Percentiles rank a stretch among this genome's conserved stretches.
Conservation (phyloP, 805 yeast species). For the Ogataea ramenticola region DNA sequence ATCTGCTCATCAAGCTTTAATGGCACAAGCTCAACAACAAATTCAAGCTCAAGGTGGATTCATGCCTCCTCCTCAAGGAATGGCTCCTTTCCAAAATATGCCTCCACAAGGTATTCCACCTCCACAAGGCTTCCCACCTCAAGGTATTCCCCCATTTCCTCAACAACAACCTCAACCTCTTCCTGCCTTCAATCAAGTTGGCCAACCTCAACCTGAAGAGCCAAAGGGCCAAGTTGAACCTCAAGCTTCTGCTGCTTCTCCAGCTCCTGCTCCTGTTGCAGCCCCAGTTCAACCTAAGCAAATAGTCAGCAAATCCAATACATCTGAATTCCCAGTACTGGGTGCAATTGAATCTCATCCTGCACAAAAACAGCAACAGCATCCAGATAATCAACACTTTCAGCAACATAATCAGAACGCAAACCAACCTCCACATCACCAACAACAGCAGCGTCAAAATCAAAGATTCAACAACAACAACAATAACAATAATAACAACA, state of each 20-base stretch:
- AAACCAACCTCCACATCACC: slow-evolving; percentile 2
- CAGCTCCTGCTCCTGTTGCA: too few relatives aligned
- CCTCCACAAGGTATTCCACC: slow-evolving; percentile 9
- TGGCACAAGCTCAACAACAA: slow-evolving; percentile 14
- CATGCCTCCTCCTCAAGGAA: slow-evolving; percentile 8
- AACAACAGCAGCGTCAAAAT: slow-evolving; percentile 1
- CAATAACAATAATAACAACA: slow-evolving; percentile 1
- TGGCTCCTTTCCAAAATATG: slow-evolving; percentile 13
- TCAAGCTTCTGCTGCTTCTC: too few relatives aligned
- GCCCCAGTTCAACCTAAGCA: slow-evolving; percentile 2
- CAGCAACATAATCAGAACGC: slow-evolving; percentile 3
- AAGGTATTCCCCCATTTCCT: slow-evolving; percentile 5
- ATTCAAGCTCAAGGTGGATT: slow-evolving; percentile 8
- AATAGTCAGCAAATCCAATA: background rate
- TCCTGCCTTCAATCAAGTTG: slow-evolving; percentile 12
- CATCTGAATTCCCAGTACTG: slow-evolving; percentile 6
- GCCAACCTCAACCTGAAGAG: slow-evolving; percentile 12
- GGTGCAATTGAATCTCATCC: slow-evolving; percentile 3
- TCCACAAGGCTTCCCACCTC: slow-evolving; percentile 15
- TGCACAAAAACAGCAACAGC: slow-evolving; percentile 2
- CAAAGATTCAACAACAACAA: slow-evolving; percentile 7
- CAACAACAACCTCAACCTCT: slow-evolving; percentile 13
- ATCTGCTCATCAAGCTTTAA: slow-evolving; percentile 22
- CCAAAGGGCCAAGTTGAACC: slow-evolving; percentile 1
- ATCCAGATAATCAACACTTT: slow-evolving; percentile 3